Conservation (phyloP, 75 land plant genomes). For the Pseudotsuga menziesii region DNA sequence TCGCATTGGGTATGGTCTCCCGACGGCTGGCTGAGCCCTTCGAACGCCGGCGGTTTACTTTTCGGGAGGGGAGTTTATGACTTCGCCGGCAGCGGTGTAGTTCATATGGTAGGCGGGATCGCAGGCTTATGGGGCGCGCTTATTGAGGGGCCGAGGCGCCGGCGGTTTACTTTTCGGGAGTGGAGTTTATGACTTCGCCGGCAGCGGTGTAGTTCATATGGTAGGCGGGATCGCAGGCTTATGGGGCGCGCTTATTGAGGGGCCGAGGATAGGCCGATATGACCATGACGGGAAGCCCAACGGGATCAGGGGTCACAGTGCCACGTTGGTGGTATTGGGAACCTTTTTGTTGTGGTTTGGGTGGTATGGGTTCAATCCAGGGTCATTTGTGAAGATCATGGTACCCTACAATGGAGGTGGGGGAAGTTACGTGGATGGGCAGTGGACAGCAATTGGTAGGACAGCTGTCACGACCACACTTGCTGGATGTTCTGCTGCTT, state of each 20-base stretch:
- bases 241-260: constrained; percentile 32
- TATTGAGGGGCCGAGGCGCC: constrained; percentile 24
- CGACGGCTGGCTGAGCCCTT: constrained; percentile 47
- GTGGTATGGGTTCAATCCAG: constrained; percentile 76
- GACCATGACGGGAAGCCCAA: neutral
- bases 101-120: constrained; percentile 40
- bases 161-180: constrained; percentile 19
- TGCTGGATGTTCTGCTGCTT: constrained; percentile 54
- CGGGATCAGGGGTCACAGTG: constrained; percentile 23
- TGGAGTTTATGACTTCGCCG: constrained; percentile 33
- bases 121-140: constrained; percentile 36
- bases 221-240: constrained; percentile 39
- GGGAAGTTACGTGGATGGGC: neutral
- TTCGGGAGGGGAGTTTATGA: constrained; percentile 29
- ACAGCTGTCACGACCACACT: constrained; percentile 93
- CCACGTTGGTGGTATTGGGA: constrained; percentile 27
- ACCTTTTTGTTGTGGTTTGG: constrained; percentile 40
- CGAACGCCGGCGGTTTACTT: constrained; percentile 14
- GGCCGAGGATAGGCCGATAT: constrained; percentile 31
- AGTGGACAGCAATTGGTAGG: constrained; percentile 71
- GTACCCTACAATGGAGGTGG: constrained; percentile 21
- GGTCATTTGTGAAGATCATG: constrained; percentile 59
- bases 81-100: constrained; percentile 30
- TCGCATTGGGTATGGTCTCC: constrained; percentile 60
- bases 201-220: constrained; percentile 34